Evolutionary conservation across 768 basidiomycete species (phyloP).

Genomic region (Termitomyces bulborhizus): DNA sequence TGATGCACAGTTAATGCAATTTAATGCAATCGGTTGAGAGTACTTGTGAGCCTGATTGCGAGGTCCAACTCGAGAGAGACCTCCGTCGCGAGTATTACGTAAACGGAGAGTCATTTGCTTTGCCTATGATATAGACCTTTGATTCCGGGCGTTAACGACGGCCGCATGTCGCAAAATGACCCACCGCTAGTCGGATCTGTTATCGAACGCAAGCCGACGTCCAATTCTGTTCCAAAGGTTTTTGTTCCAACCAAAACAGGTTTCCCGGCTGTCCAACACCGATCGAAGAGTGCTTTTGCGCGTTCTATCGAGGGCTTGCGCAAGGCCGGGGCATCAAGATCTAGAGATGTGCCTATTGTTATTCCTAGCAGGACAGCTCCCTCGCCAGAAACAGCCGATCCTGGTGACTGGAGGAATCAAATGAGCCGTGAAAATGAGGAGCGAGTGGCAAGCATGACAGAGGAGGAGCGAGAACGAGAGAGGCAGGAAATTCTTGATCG

Average conservation of each 20-base stretch:
- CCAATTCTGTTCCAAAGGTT: slow-evolving; percentile 21
- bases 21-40: neutral
- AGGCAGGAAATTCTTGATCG: slow-evolving; percentile 59
- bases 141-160: neutral
- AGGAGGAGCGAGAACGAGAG: slow-evolving; percentile 64
- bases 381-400: slow-evolving; percentile 8
- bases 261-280: slow-evolving; percentile 60
- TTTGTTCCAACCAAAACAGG: slow-evolving; percentile 34
- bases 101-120: neutral
- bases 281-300: slow-evolving; percentile 58
- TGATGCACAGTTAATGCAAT: neutral
- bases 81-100: neutral
- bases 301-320: slow-evolving; percentile 35
- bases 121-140: neutral
- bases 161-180: slow-evolving; percentile 17
- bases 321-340: slow-evolving; percentile 16
- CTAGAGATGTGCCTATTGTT: slow-evolving; percentile 23
- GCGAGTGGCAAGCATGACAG: slow-evolving; percentile 60
- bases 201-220: slow-evolving; percentile 36
- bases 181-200: slow-evolving; percentile 35
- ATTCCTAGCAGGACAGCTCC: slow-evolving; percentile 5
- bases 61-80: no score
- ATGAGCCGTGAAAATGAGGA: slow-evolving; percentile 63
- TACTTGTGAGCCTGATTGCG: neutral
- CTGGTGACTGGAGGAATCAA: slow-evolving; percentile 45